phyloP scores from a whole-genome alignment of 2,329 filamentous ascomycete species.

The Aspergillus alliaceus region DNA sequence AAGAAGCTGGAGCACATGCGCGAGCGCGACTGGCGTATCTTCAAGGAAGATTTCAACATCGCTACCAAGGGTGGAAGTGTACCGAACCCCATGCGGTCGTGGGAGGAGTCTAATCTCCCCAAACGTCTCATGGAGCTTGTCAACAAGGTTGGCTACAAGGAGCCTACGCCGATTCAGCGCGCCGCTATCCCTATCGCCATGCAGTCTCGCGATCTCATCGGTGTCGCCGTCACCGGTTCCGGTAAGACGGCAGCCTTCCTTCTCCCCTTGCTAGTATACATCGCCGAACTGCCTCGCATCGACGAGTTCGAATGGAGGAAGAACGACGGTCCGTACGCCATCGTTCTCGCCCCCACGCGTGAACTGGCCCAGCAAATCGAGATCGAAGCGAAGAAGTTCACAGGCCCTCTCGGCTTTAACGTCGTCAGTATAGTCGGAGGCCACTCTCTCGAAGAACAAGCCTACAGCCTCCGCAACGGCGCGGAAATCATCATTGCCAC shows the following conservation, averaged over 20 bases:
- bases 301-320: conserved; percentile 80
- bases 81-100: conserved; percentile 94
- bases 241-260: conserved; percentile 97
- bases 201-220: conserved; percentile 92
- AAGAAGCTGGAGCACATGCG: conserved; percentile 93
- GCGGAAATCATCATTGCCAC: conserved; percentile 99
- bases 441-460: conserved; percentile 91
- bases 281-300: conserved; percentile 81
- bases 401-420: conserved; percentile 83
- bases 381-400: conserved; percentile 88
- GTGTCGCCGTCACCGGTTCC: conserved; percentile 95
- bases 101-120: conserved; percentile 82
- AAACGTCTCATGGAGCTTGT: conserved; percentile 77
- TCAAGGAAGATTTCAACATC: conserved; percentile 99
- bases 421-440: conserved; percentile 98
- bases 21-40: conserved; percentile 97
- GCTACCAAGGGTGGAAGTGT: conserved; percentile 87
- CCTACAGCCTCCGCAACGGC: conserved; percentile 83
- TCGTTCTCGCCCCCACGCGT: conserved; percentile 93
- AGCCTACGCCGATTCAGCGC: conserved; percentile 88
- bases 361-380: conserved; percentile 98
- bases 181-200: conserved; percentile 94
- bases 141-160: conserved; percentile 80
- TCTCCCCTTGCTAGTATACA: conserved; percentile 89
- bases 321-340: conserved; percentile 94